Conservation (phyloP, 1,139 yeast species). For the Geotrichum histeridarum region DNA sequence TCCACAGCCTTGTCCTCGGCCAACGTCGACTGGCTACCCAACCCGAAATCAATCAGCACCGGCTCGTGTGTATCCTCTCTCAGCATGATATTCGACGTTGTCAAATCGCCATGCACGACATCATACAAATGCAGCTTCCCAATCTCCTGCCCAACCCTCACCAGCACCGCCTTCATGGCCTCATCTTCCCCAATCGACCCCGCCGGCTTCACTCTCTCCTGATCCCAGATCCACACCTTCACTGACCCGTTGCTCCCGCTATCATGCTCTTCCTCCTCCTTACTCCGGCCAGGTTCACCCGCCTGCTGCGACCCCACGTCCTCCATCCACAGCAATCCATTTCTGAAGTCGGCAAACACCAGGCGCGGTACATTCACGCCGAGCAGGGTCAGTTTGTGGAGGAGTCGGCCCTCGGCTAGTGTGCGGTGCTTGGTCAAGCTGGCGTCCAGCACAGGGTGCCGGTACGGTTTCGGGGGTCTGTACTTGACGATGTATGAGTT, state of each 20-base stretch:
- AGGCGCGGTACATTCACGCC: conserved; percentile 66
- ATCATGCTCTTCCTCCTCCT: conserved; percentile 14
- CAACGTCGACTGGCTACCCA: conserved; percentile 64
- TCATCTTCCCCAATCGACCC: conserved; percentile 15
- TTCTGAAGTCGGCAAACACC: conserved; percentile 64
- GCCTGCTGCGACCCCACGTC: conserved; percentile 44
- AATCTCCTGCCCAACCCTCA: conserved; percentile 60
- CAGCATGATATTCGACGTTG: conserved; percentile 79
- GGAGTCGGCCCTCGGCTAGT: conserved; percentile 72
- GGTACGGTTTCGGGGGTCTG: conserved; percentile 82
- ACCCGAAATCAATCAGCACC: conserved; percentile 83
- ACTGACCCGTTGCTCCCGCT: conserved; percentile 31
- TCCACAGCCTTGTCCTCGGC: conserved; percentile 96
- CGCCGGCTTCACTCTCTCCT: conserved; percentile 24
- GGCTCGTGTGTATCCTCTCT: conserved; percentile 38
- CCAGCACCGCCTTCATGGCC: conserved; percentile 31
- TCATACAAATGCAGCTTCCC: conserved; percentile 71
- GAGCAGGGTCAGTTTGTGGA: conserved; percentile 53
- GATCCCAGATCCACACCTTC: conserved; percentile 40
- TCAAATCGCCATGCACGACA: conserved; percentile 90
- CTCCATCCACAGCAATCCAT: conserved; percentile 91
- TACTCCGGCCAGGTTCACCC: conserved; percentile 22
- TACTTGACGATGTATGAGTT: conserved; percentile 62
- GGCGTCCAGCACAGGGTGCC: conserved; percentile 79
- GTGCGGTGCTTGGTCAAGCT: conserved; percentile 76